Percentiles rank a stretch among this genome's conserved stretches.
Conservation (phyloP, 768 basidiomycete genomes). For the Pleurotus citrinopileatus region DNA sequence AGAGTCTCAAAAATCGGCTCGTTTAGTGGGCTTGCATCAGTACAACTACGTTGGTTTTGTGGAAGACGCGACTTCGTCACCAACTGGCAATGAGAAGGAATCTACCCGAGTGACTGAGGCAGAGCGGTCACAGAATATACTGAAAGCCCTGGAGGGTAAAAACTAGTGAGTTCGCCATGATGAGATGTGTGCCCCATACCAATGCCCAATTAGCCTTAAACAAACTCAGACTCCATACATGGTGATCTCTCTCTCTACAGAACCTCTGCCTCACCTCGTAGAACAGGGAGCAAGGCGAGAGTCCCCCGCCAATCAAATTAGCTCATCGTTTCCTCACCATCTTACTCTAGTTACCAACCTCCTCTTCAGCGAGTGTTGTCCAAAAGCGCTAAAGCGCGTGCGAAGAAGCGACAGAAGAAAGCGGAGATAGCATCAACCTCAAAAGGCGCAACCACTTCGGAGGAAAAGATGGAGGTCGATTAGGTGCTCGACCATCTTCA, state of each 20-base stretch:
- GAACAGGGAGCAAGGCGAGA: constrained; percentile 52
- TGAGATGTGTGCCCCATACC: constrained; percentile 7
- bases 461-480: too few relatives aligned
- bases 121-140: constrained; percentile 33
- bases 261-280: constrained; percentile 36
- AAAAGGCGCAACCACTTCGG: too few relatives aligned
- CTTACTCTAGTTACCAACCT: constrained; percentile 48
- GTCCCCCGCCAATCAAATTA: not conserved
- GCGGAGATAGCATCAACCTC: too few relatives aligned
- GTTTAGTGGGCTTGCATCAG: constrained; percentile 61
- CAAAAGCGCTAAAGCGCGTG: constrained; percentile 54
- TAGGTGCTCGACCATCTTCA: too few relatives aligned
- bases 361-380: constrained; percentile 51
- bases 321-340: not conserved
- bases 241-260: constrained; percentile 60
- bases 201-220: constrained; percentile 38
- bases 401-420: constrained; percentile 41
- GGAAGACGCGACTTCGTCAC: constrained; percentile 33
- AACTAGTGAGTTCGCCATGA: constrained; percentile 47
- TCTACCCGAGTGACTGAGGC: constrained; percentile 21
- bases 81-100: constrained; percentile 10
- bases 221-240: constrained; percentile 63
- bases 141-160: constrained; percentile 50
- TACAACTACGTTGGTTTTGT: constrained; percentile 70
- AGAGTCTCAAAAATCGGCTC: constrained; percentile 35